Evolutionary conservation across 768 basidiomycete species (phyloP), one percentile per base, ranked within the genome.

Genomic region (Suillus sp.): DNA sequence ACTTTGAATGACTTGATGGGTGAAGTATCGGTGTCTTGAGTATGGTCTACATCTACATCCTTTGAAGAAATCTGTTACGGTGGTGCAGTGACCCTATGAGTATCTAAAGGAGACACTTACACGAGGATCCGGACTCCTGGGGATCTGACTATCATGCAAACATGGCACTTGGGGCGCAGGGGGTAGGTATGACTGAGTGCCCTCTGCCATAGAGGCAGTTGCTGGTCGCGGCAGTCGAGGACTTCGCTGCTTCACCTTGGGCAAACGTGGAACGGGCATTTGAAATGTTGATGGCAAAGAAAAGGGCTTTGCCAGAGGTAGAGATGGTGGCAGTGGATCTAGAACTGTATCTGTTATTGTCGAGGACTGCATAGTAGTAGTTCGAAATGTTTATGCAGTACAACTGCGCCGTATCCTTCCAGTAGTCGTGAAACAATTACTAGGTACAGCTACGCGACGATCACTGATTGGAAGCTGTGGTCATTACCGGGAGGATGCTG

Each of bases 121-220:
- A 27, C 38, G 18, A 40, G 38, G 56, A 40, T 57, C 56, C 25
- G 9, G 6, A 18, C 18, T 57, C 38, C 25, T 27, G 27, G 56
- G 38, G 25, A 38, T 57, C 6, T 40, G 56, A 27, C 22, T 38
- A 40, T 38, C 56, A 40, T 20, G 37, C 20, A 57, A 57, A 42
- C 51, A 53, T n/a, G 51, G 20, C 11, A 14, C 20, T 20, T 30
- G 56, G 25, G 75, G 71, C 34, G 71, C 65, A 16, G 81, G 80
- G 42, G 85, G 84, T 34, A 86, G 71, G 32, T 84, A 70, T 10
- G 69, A 40, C 27, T 71, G 48, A 54, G 68, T 71, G 16, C 78
- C 79, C 60, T 86, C 82, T 11, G 79, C 75, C 20, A 79, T 72
- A 57, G 83, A 80, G 3, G 83, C 78, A 7, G 82, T 80, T 0